Conservation (phyloP, 106 monocot species). For the Dendrobium officinale region DNA sequence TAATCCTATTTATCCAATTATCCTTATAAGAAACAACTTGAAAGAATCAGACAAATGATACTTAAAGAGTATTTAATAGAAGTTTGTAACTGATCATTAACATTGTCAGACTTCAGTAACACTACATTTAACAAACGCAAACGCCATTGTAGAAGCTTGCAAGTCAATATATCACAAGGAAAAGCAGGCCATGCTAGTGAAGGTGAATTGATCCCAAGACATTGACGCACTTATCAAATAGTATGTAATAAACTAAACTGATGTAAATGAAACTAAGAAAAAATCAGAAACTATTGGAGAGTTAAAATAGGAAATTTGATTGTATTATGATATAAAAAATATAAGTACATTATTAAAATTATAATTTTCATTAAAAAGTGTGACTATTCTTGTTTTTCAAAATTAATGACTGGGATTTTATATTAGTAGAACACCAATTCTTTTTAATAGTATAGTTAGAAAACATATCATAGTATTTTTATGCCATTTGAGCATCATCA, state of each 20-base stretch:
- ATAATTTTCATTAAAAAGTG: not conserved
- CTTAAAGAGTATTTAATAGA: too few species aligned
- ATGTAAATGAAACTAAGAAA: not conserved
- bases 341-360: not conserved
- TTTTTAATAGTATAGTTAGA: not conserved
- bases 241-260: not conserved
- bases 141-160: too few species aligned
- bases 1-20: not conserved
- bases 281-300: not conserved
- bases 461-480: too few species aligned
- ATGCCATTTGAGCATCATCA: too few species aligned
- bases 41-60: not conserved
- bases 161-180: too few species aligned
- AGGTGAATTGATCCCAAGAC: not conserved
- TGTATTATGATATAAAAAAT: not conserved
- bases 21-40: conserved; percentile 1
- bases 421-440: not conserved
- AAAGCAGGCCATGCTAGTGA: not conserved
- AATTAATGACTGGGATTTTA: not conserved
- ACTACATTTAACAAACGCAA: too few species aligned
- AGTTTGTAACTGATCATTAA: too few species aligned
- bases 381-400: not conserved
- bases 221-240: not conserved
- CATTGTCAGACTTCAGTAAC: too few species aligned
- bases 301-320: not conserved